Evolutionary conservation across 495 filamentous ascomycete genomes (phyloP), one percentile per base, ranked within the genome.

Genomic region (Neurospora cerealis): DNA sequence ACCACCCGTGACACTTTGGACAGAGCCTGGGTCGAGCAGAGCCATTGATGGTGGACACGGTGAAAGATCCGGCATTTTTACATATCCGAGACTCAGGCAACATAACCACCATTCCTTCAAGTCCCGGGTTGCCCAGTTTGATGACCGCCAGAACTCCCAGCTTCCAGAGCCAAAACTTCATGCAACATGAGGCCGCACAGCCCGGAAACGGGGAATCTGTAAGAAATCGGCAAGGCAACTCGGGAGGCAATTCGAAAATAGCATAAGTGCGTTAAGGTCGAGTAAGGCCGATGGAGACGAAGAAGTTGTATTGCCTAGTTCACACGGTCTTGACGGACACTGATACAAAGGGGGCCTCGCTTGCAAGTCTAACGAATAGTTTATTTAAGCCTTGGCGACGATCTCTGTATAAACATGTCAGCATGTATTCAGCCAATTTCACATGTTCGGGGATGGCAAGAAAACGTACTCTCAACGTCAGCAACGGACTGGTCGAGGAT

Each of bases 401-500:
- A 89, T 89, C 77, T 79, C 87, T 88, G 78, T 54, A 71, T 4
- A 46, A 3, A 11, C 8, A 41, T 73, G 75, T 84, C 80, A 83
- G 80, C 40, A 28, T 69, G n/a, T 39, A 40, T 54, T 15, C 11
- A 11, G 48, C 2, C 17, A 32, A 5, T 40, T 36, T 60, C 48
- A 60, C 48, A 32, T 28, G 21, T 60, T 8, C 24, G 48, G 21
- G 46, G 19, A 32, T 28, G 40, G 19, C 24, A 24, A 37, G 36
- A 34, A 21, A 73, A 90, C 94, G 86, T 87, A 98, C 96, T 95
- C 89, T 99, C 96, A 81, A 98, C 91, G 85, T 99, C 96, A 69
- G 89, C 84, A 79, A 99, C 88, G 83, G 93, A 96, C 88, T 99
- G 96, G 85, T 94, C 90, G 71, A 99, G 90, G 79, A 98, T 96